phyloP scores from a whole-genome alignment of 2,329 filamentous ascomycete genomes.

The Fusarium denticulatum region DNA sequence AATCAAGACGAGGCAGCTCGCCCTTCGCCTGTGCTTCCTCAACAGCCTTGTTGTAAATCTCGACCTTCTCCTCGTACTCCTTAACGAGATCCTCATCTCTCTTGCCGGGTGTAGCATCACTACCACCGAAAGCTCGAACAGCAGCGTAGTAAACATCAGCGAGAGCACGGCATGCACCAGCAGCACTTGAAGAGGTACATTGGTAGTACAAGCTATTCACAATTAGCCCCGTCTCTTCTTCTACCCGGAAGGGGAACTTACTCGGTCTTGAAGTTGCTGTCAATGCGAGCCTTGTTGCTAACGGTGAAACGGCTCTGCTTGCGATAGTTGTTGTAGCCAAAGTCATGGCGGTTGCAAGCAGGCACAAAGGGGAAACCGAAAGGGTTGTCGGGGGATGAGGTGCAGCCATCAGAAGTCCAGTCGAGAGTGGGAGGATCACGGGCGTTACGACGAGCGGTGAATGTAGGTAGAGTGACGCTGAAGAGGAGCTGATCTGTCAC shows the following conservation, averaged over 20 bases:
- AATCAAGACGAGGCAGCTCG: conserved; percentile 38
- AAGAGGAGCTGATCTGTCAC: conserved; percentile 61
- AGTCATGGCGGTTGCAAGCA: conserved; percentile 65
- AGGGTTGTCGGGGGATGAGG: conserved; percentile 55
- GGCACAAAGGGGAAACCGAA: conserved; percentile 55
- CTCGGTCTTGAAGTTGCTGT: conserved; percentile 61
- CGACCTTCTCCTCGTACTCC: conserved; percentile 50
- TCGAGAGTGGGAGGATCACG: conserved; percentile 51
- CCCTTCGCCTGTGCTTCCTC: conserved; percentile 49
- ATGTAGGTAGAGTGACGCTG: conserved; percentile 52
- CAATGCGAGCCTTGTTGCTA: conserved; percentile 55
- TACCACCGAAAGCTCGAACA: conserved; percentile 51
- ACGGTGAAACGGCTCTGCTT: conserved; percentile 58
- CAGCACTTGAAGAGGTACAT: conserved; percentile 41
- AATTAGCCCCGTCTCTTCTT: background rate
- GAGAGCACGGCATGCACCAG: conserved; percentile 46
- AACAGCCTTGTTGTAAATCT: conserved; percentile 49
- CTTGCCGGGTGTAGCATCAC: conserved; percentile 44
- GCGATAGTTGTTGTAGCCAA: conserved; percentile 65
- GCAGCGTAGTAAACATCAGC: conserved; percentile 55
- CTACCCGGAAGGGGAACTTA: conserved; percentile 8
- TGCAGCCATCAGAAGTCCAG: conserved; percentile 57
- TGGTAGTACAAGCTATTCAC: conserved; percentile 49
- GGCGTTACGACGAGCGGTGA: conserved; percentile 53
- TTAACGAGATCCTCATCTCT: conserved; percentile 40